Evolutionary conservation across 2,329 filamentous ascomycete genomes (phyloP).

Genomic region (Pseudogymnoascus sp.): DNA sequence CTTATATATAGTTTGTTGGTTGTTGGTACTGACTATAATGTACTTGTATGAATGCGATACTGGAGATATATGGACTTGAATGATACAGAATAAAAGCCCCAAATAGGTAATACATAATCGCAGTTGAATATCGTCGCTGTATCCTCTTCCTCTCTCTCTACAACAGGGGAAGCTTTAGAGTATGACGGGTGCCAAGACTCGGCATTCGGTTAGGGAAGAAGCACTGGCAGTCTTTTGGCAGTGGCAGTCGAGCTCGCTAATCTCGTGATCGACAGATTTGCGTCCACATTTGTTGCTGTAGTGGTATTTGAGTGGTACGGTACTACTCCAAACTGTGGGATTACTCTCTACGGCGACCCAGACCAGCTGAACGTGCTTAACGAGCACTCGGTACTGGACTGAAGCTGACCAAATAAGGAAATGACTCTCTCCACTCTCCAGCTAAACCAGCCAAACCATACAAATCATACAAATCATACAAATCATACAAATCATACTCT

Average conservation of each 20-base stretch:
- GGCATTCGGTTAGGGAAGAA: background rate
- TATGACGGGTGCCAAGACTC: background rate
- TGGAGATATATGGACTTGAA: background rate
- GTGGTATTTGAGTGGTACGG: too few species aligned
- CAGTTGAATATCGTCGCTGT: background rate
- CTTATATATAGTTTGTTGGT: background rate
- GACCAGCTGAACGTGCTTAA: background rate
- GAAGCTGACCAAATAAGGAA: too few species aligned
- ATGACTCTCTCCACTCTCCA: background rate
- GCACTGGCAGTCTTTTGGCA: background rate
- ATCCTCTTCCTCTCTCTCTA: background rate
- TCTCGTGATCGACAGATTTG: background rate
- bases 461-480: too few species aligned
- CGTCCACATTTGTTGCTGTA: background rate
- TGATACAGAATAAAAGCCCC: background rate
- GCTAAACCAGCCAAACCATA: too few species aligned
- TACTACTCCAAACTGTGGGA: too few species aligned
- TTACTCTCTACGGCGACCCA: background rate
- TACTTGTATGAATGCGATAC: background rate
- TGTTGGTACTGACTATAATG: too few species aligned
- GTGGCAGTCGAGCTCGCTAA: background rate
- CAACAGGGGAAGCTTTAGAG: background rate
- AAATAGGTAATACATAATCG: background rate
- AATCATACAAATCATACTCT: too few species aligned
- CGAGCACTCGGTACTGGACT: background rate